These are phyloP conservation scores for Ustilago crameri DNA, from an alignment of 1,284 basidiomycete species.

Conservation along the genomic window DNA sequence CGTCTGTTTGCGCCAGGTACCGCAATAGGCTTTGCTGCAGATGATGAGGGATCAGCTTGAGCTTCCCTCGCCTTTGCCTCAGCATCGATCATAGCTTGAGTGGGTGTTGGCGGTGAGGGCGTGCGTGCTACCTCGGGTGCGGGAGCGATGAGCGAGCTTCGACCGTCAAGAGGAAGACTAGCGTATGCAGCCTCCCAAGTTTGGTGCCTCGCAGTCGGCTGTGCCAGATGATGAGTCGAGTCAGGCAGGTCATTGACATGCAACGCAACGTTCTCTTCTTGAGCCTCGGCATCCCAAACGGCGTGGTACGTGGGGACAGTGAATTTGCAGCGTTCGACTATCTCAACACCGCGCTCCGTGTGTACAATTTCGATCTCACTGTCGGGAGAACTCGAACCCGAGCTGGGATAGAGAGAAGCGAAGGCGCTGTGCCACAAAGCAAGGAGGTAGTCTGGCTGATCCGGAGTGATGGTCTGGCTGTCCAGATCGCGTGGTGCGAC, in stretches of 20 bases:
- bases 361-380: constrained; percentile 54
- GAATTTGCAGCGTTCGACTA: constrained; percentile 72
- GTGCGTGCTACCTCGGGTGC: constrained; percentile 63
- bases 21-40: constrained; percentile 10
- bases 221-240: background rate
- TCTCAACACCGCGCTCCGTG: constrained; percentile 60
- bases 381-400: constrained; percentile 60
- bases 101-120: constrained; percentile 53
- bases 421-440: constrained; percentile 92
- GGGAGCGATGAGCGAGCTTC: constrained; percentile 83
- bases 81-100: constrained; percentile 34
- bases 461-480: constrained; percentile 66
- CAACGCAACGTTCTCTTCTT: constrained; percentile 3
- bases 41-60: background rate
- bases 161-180: constrained; percentile 83
- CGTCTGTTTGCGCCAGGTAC: constrained; percentile 5
- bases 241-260: background rate
- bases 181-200: constrained; percentile 76
- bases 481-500: constrained; percentile 49
- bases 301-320: constrained; percentile 78
- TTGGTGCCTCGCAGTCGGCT: background rate
- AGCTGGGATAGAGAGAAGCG: constrained; percentile 80
- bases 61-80: constrained; percentile 11
- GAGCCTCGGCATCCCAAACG: constrained; percentile 75
- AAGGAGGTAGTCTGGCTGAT: constrained; percentile 77